Base-by-base conservation (phyloP, 1,284 basidiomycete species). In the Mycosarcoma mackinlayi region DNA sequence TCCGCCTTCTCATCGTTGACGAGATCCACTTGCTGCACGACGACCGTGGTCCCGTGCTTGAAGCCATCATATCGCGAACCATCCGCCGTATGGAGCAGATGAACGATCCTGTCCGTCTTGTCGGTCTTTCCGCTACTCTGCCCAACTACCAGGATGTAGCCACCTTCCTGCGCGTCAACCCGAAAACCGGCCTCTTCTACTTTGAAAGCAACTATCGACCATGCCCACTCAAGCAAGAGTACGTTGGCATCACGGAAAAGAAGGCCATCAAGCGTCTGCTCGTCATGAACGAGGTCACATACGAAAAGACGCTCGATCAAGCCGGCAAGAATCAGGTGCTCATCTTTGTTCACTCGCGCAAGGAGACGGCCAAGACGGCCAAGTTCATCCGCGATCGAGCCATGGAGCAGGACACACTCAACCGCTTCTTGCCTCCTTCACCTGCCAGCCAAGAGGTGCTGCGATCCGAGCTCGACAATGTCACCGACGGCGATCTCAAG, bases 121-220 rank as follows among this genome's bases (percentile, higher is more conserved):
- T 98, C 38, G 96, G 95, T 73, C 87, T 99, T 5, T 97, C 94
- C 1, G 96, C 96, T 0, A 99, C 96, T 0, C 85, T 99, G 34
- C 96, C 96, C 35, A 98, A 99, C 83, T 98, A 96, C 84, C 90
- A 94, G 83, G 96, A 98, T 75, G 95, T 98, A n/a, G 96, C 96
- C 0, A 91, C 92, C 3, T 98, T 99, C 88, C 89, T 99, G 27
- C 92, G 94, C 6, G 94, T 98, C 19, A 93, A 98, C 80, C 89
- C 91, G 57, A 88, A 89, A 51, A 93, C 92, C 81, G 95, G 96
- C 0, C 85, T 99, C 0, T 98, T 99, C 86, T 96, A 94, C 86
- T 99, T 98, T 81, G 95, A 98, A 41, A 45, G 78, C 89, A 93
- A 0, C 89, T 93, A 1, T 93, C 88, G 96, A 42, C 96, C 96